Base-by-base conservation (phyloP, 345 rosid genomes). In the Gossypium mustelinum region DNA sequence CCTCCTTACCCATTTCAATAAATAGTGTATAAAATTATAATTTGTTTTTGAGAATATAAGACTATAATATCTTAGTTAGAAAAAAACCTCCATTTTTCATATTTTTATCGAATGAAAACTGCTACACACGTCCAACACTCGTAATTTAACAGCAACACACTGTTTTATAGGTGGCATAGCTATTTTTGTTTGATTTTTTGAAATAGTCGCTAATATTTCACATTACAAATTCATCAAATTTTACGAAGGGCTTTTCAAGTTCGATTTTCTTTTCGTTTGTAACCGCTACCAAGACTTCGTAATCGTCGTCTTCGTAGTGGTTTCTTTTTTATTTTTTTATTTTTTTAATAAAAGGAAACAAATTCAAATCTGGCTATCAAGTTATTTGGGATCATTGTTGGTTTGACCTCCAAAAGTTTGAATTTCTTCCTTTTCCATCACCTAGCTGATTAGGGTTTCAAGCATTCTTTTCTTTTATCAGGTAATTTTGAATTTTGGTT, bases 351-450 rank as follows among this genome's bases (percentile, higher is more conserved):
- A 48, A 14, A 24, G 57, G 50, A 68, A 48, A 48, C 20, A 48
- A 68, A 68, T 48, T 68, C 18, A 48, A 68, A 14, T 25, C 24
- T 25, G n/a, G 3, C 7, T 24, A 85, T 89, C 78, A 47, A 94
- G 98, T 79, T 80, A 81, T 71, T 78, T 70, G 84, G 70, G 65
- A 70, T 74, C 77, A 75, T 72, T 77, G 76, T 68, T 82, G 84
- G 64, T 81, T 76, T 78, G 75, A 80, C 70, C 74, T 85, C 72
- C 80, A 81, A 73, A 29, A 83, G 66, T 52, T 92, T 75, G 92
- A 92, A 79, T 92, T 97, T 97, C 98, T 17, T 91, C 83, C 98
- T 93, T 63, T 56, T 91, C 86, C 86, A 93, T 81, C 85, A 85
- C 82, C 79, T 16, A 80, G 70, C 74, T 69, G 75, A 68, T 74